phyloP scores from a whole-genome alignment of 331 rosid species.

The Prunus yedoensis region DNA sequence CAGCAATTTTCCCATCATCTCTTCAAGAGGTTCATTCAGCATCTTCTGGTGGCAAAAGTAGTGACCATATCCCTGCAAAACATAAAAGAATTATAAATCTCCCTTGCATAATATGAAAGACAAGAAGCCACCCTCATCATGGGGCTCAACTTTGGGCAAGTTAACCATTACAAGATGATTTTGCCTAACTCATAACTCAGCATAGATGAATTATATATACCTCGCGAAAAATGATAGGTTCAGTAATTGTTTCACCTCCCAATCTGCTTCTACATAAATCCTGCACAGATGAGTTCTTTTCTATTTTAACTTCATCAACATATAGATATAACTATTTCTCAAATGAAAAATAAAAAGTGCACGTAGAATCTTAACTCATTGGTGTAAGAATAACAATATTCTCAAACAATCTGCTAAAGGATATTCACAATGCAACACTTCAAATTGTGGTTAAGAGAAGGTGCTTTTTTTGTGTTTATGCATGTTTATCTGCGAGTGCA shows the following conservation, averaged over 20 bases:
- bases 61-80: slow-evolving; percentile 83
- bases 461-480: not conserved
- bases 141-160: not conserved
- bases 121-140: no score
- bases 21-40: slow-evolving; percentile 81
- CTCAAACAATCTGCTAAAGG: not conserved
- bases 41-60: slow-evolving; percentile 53
- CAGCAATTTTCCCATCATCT: slow-evolving; percentile 78
- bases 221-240: slow-evolving; percentile 74
- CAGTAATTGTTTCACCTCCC: slow-evolving; percentile 52
- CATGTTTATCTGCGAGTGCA: not conserved
- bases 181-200: not conserved
- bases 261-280: slow-evolving; percentile 62
- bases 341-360: not conserved
- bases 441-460: not conserved
- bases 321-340: not conserved
- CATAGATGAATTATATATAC: slow-evolving; percentile 41
- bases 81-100: not conserved
- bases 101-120: not conserved
- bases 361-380: not conserved
- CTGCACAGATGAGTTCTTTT: slow-evolving; percentile 40
- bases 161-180: not conserved
- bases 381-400: not conserved
- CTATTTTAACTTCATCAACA: no score
- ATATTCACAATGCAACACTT: not conserved